Evolutionary conservation across 1,284 basidiomycete genomes (phyloP).

Genomic region (Microstroma glucosiphilum): DNA sequence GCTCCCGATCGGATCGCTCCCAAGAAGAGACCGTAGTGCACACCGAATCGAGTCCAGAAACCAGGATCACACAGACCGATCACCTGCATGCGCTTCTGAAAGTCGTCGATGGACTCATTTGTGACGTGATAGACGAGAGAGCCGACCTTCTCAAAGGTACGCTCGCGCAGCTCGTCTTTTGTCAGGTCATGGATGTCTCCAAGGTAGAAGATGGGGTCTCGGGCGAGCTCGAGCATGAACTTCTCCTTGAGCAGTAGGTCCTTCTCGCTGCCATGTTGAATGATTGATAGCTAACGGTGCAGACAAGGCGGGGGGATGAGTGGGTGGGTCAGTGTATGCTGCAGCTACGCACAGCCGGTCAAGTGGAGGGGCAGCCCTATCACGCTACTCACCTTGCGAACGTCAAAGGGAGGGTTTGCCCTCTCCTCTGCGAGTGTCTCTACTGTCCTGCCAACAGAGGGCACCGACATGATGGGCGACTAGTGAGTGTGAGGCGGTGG

Average conservation of each 20-base stretch:
- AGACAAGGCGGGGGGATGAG: neutral
- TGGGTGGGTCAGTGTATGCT: neutral
- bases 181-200: constrained; percentile 58
- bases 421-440: constrained; percentile 53
- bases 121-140: constrained; percentile 44
- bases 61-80: constrained; percentile 54
- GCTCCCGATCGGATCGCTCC: constrained; percentile 46
- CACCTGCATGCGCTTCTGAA: constrained; percentile 57
- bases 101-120: constrained; percentile 49
- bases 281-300: constrained; percentile 47
- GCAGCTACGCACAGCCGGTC: neutral
- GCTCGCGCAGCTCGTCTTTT: constrained; percentile 56
- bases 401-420: constrained; percentile 55
- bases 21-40: constrained; percentile 58
- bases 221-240: constrained; percentile 55
- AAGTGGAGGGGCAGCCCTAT: no score
- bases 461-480: neutral
- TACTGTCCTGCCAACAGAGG: constrained; percentile 24
- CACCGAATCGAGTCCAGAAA: constrained; percentile 59
- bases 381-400: constrained; percentile 48
- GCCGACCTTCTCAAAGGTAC: constrained; percentile 35
- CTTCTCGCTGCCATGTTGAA: constrained; percentile 50
- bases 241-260: constrained; percentile 48
- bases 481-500: no score
- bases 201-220: constrained; percentile 57